Evolutionary conservation across 352 stramenopile genomes (phyloP).

Genomic region (Globisporangium apiculatum): DNA sequence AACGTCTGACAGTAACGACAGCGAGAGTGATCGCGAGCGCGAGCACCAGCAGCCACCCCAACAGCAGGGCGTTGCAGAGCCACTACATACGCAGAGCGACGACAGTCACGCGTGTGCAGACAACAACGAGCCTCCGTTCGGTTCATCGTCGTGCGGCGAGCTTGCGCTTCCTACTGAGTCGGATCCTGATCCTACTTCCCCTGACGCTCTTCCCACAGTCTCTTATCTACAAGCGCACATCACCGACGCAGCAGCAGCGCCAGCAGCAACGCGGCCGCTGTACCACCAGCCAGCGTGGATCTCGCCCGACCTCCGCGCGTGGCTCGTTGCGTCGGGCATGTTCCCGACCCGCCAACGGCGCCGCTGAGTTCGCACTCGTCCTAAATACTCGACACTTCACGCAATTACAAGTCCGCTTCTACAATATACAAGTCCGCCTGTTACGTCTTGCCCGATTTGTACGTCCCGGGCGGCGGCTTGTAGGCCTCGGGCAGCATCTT

Average conservation of each 20-base stretch:
- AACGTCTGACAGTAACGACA: not conserved
- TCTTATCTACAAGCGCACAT: not conserved
- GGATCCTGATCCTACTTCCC: no score
- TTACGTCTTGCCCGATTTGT: slow-evolving; percentile 79
- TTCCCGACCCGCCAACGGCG: slow-evolving; percentile 26
- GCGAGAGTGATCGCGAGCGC: slow-evolving; percentile 5
- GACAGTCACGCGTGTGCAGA: not conserved
- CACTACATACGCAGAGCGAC: not conserved
- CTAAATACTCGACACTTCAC: not conserved
- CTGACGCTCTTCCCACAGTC: not conserved
- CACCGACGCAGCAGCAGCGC: not conserved
- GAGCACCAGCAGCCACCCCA: not conserved
- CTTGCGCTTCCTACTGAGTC: no score
- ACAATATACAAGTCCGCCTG: no score
- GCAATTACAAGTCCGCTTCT: no score
- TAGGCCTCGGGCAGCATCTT: slow-evolving; percentile 83
- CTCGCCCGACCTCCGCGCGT: slow-evolving; percentile 42
- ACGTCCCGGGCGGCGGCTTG: slow-evolving; percentile 73
- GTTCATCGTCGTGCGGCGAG: slow-evolving; percentile 6
- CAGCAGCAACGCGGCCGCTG: slow-evolving; percentile 13
- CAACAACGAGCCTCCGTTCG: slow-evolving; percentile 14
- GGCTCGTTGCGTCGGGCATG: slow-evolving; percentile 39
- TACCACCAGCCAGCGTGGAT: slow-evolving; percentile 56
- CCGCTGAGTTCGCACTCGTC: no score
- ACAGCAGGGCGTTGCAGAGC: not conserved